Conservation (phyloP, 129 eudicot genomes). For the Smallanthus sonchifolius region DNA sequence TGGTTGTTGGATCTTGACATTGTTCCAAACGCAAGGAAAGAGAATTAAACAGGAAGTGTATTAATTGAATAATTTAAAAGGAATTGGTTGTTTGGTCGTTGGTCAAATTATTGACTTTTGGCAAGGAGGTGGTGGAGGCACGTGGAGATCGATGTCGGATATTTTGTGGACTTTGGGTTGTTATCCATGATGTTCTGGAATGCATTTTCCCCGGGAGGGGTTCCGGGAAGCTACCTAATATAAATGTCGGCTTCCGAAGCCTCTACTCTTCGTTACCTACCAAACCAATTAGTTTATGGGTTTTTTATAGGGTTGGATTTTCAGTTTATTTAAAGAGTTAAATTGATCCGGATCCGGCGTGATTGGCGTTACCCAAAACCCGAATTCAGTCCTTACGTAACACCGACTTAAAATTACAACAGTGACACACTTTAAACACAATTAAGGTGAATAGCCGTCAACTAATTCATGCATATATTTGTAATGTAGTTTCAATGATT, state of each 20-base stretch:
- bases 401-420: too few species aligned
- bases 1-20: conserved; percentile 25
- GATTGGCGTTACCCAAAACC: too few species aligned
- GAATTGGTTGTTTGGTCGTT: conserved; percentile 13
- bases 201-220: conserved; percentile 2
- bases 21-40: conserved; percentile 1
- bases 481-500: too few species aligned
- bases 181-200: conserved; percentile 12
- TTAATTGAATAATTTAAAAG: background rate
- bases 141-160: conserved; percentile 18
- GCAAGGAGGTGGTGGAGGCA: conserved; percentile 8
- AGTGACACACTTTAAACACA: too few species aligned
- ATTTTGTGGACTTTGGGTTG: conserved; percentile 2
- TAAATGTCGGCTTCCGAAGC: conserved; percentile 4
- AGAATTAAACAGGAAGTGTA: background rate
- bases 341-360: too few species aligned
- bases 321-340: too few species aligned
- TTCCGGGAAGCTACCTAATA: conserved; percentile 19
- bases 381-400: too few species aligned
- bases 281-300: too few species aligned
- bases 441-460: too few species aligned
- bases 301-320: too few species aligned
- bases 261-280: background rate
- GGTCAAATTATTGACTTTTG: conserved; percentile 28
- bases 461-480: too few species aligned